phyloP scores from a whole-genome alignment of 2,329 filamentous ascomycete genomes.

The Exophiala spinifera region DNA sequence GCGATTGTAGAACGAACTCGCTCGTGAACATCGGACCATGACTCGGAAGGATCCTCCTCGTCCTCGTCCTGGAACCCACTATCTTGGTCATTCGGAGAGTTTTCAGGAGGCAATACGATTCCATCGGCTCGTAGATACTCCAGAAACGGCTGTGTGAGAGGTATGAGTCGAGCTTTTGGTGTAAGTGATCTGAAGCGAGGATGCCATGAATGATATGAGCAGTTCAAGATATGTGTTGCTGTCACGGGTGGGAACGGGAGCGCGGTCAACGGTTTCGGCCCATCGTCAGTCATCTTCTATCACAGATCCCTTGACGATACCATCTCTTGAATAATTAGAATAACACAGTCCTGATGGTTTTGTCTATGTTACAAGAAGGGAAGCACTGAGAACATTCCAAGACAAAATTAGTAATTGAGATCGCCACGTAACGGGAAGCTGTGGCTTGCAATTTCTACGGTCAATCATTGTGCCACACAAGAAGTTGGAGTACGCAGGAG shows the following conservation, averaged over 20 bases:
- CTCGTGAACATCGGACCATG: constrained; percentile 70
- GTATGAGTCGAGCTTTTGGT: constrained; percentile 81
- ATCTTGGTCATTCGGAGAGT: constrained; percentile 48
- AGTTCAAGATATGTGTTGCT: constrained; percentile 84
- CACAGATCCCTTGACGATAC: too few relatives aligned
- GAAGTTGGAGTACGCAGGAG: too few relatives aligned
- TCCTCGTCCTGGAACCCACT: constrained; percentile 50
- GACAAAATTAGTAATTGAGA: too few relatives aligned
- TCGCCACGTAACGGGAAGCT: too few relatives aligned
- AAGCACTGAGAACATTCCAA: too few relatives aligned
- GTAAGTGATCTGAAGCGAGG: constrained; percentile 74
- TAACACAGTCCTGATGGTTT: too few relatives aligned
- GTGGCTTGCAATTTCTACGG: too few relatives aligned
- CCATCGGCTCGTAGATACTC: constrained; percentile 88
- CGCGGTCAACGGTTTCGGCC: constrained; percentile 9
- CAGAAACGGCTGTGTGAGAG: constrained; percentile 71
- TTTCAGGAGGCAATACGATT: constrained; percentile 68
- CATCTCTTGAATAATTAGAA: too few relatives aligned
- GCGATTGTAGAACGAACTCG: constrained; percentile 72
- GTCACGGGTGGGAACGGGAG: constrained; percentile 79
- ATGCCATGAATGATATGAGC: constrained; percentile 92
- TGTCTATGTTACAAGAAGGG: too few relatives aligned
- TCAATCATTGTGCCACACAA: too few relatives aligned
- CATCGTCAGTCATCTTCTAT: constrained; percentile 6
- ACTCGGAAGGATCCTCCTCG: constrained; percentile 54